These are phyloP conservation scores for Podospora sp. DNA, from an alignment of 495 filamentous ascomycete species.

Conservation along the genomic window DNA sequence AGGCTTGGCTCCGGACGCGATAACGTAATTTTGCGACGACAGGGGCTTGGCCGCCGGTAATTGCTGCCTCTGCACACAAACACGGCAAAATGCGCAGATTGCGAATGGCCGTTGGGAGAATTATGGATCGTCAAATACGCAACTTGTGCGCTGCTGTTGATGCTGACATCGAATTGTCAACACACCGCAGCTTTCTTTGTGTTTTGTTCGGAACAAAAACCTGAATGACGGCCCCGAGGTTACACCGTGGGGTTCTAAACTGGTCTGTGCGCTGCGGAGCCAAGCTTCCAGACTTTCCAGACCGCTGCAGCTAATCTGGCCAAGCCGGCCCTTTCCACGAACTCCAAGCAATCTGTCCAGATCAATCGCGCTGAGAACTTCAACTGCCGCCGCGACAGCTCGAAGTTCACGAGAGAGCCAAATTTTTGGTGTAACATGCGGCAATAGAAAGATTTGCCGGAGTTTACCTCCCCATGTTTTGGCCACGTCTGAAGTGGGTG, in stretches of 20 bases:
- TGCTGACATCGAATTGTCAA: not conserved
- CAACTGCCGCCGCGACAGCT: too few relatives aligned
- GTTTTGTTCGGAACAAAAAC: too few relatives aligned
- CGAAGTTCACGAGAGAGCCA: too few relatives aligned
- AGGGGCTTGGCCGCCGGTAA: slow-evolving; percentile 9
- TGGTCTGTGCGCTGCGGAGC: not conserved
- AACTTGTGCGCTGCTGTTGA: not conserved
- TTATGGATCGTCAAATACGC: not conserved
- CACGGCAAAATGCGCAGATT: not conserved
- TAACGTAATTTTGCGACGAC: slow-evolving; percentile 17
- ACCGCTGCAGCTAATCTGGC: not conserved
- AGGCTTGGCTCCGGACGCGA: not conserved
- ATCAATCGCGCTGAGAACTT: not conserved
- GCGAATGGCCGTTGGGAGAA: not conserved
- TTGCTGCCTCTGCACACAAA: not conserved
- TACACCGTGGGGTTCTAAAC: not conserved
- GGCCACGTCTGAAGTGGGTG: not conserved
- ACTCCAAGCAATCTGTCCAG: not conserved
- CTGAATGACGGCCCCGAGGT: too few relatives aligned
- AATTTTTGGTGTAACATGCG: too few relatives aligned
- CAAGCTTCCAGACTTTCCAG: too few relatives aligned
- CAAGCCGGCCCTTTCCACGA: not conserved
- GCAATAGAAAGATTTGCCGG: not conserved
- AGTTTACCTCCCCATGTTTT: not conserved
- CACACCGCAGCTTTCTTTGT: not conserved